Conservation (phyloP, 805 yeast genomes). For the Tetrapisispora fleetii region DNA sequence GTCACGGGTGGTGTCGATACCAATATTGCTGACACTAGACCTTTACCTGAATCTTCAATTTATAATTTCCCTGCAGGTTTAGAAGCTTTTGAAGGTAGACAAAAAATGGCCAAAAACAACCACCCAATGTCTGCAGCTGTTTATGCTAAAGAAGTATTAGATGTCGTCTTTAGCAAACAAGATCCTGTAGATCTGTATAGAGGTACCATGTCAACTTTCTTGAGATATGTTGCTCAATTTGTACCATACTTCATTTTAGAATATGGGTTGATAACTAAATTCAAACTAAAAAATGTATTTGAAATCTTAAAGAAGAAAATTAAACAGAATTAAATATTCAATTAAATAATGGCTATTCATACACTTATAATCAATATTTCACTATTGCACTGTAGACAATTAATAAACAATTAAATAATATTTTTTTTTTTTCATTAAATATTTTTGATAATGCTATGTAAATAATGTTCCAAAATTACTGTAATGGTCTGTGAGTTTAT, state of each 20-base stretch:
- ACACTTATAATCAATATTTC: not conserved
- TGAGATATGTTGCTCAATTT: conserved; percentile 29
- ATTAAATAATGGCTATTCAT: not conserved
- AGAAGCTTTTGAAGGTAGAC: conserved; percentile 41
- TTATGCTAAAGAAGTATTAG: conserved; percentile 48
- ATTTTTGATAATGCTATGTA: no score
- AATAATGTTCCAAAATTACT: no score
- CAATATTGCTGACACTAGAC: conserved; percentile 56
- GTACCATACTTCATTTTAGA: conserved; percentile 44
- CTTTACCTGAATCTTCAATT: conserved; percentile 45
- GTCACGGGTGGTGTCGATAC: conserved; percentile 72
- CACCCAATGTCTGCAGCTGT: conserved; percentile 49
- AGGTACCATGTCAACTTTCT: conserved; percentile 38
- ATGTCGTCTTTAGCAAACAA: conserved; percentile 33
- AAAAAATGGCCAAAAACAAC: conserved; percentile 48
- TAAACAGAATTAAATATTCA: not conserved
- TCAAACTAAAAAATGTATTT: conserved; percentile 32
- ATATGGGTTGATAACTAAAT: conserved; percentile 31
- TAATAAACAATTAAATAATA: no score
- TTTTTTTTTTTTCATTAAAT: no score
- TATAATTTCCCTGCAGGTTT: conserved; percentile 43
- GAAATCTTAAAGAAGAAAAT: not conserved
- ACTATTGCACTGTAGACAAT: not conserved
- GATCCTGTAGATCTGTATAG: conserved; percentile 45
- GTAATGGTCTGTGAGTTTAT: no score